Percentiles rank a stretch among this genome's conserved stretches.
These are phyloP conservation scores for Aspergillus floridensis DNA, from an alignment of 2,329 filamentous ascomycete genomes.

Conservation along the genomic window DNA sequence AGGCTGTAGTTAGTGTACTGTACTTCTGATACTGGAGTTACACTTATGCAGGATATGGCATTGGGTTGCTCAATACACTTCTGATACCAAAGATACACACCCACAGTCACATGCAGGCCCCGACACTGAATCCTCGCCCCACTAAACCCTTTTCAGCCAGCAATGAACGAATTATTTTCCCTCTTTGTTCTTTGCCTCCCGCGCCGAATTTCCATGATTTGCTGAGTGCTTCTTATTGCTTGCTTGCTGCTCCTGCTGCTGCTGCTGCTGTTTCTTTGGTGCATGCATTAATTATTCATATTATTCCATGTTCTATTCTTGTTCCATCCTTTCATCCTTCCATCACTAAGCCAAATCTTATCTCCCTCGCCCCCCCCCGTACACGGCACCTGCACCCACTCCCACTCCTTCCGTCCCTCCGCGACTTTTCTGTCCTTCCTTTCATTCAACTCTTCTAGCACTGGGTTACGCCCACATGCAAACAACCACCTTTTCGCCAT, in stretches of 20 bases:
- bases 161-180: slow-evolving; percentile 6
- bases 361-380: neutral
- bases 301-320: neutral
- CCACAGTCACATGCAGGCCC: slow-evolving; percentile 16
- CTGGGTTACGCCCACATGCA: slow-evolving; percentile 12
- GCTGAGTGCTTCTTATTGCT: neutral
- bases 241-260: neutral
- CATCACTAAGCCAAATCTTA: neutral
- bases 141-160: slow-evolving; percentile 15
- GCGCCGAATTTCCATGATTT: neutral
- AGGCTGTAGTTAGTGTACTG: neutral
- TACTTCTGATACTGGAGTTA: neutral
- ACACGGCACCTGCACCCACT: neutral
- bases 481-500: slow-evolving; percentile 26
- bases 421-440: neutral
- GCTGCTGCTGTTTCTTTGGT: neutral
- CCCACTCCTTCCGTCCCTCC: neutral
- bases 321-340: neutral
- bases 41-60: neutral
- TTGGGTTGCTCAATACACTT: no score
- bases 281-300: neutral
- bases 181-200: neutral
- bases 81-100: no score
- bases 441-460: neutral
- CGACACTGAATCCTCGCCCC: neutral